Evolutionary conservation across 768 basidiomycete genomes (phyloP).

Genomic region (Suillus occidentalis): DNA sequence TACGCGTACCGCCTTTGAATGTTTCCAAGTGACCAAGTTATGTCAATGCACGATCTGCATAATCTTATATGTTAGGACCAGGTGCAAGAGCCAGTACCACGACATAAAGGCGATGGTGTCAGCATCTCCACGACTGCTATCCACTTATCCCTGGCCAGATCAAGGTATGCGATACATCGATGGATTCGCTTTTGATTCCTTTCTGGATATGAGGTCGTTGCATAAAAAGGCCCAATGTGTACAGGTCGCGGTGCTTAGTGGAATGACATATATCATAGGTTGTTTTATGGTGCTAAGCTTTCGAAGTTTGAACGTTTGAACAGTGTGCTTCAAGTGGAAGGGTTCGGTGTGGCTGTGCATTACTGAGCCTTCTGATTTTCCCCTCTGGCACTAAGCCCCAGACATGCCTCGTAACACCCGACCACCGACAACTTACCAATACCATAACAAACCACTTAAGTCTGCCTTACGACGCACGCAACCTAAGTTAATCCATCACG

Average conservation of each 20-base stretch:
- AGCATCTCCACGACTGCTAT: neutral
- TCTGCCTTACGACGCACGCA: conserved; percentile 13
- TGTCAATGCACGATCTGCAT: neutral
- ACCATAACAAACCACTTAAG: conserved; percentile 9
- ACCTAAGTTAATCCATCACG: conserved; percentile 11
- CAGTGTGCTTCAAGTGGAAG: too few relatives aligned
- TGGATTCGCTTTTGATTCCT: neutral
- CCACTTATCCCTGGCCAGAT: neutral
- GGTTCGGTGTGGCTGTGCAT: neutral
- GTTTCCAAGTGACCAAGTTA: neutral
- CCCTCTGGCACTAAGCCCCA: neutral
- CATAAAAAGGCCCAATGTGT: neutral
- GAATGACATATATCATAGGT: neutral
- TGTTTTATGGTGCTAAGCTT: neutral
- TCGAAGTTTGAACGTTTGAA: neutral
- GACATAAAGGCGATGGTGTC: neutral
- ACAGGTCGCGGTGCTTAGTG: neutral
- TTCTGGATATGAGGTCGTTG: neutral
- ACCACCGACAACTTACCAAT: conserved; percentile 7
- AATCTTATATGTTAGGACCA: neutral
- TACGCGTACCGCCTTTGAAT: neutral
- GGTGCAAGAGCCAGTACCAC: neutral
- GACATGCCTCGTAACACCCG: conserved; percentile 16
- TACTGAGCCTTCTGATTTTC: neutral
- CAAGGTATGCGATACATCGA: neutral